phyloP scores from a whole-genome alignment of 306 rosid species.

The Urtica urens region DNA sequence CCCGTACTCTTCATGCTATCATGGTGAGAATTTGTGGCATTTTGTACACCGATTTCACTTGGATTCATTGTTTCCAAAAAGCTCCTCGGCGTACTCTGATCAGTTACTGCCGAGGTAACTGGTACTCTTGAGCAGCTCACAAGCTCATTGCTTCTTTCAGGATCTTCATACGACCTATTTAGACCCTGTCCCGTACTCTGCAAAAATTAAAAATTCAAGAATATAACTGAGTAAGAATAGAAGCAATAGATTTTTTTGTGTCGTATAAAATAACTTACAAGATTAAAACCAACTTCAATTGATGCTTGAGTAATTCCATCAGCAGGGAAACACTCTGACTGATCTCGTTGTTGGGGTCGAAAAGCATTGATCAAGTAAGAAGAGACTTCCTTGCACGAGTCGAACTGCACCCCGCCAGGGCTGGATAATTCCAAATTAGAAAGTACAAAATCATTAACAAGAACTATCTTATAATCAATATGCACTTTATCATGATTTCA shows the following conservation, averaged over 20 bases:
- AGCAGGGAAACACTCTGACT: slow-evolving; percentile 22
- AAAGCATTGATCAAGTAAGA: slow-evolving; percentile 38
- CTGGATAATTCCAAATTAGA: slow-evolving; percentile 44
- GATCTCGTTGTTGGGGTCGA: slow-evolving; percentile 24
- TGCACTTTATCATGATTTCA: slow-evolving; percentile 1
- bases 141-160: slow-evolving; percentile 23
- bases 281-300: slow-evolving; percentile 24
- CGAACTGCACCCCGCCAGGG: slow-evolving; percentile 70
- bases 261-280: slow-evolving; percentile 41
- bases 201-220: slow-evolving; percentile 13
- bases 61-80: slow-evolving; percentile 7
- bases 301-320: slow-evolving; percentile 27
- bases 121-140: slow-evolving; percentile 19
- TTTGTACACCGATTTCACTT: too few relatives aligned
- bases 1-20: too few relatives aligned
- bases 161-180: slow-evolving; percentile 22
- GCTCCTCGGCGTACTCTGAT: slow-evolving; percentile 23
- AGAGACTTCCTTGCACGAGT: slow-evolving; percentile 57
- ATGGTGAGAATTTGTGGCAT: too few relatives aligned
- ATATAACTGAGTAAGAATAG: slow-evolving; percentile 8
- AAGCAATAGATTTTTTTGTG: slow-evolving; percentile 5
- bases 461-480: slow-evolving; percentile 16
- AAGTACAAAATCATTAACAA: slow-evolving; percentile 27
- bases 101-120: slow-evolving; percentile 14
- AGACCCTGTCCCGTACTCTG: slow-evolving; percentile 28